Percentiles rank a stretch among this genome's conserved stretches.
phyloP scores from a whole-genome alignment of 2,329 filamentous ascomycete species.

The Neopestalotiopsis sp. region DNA sequence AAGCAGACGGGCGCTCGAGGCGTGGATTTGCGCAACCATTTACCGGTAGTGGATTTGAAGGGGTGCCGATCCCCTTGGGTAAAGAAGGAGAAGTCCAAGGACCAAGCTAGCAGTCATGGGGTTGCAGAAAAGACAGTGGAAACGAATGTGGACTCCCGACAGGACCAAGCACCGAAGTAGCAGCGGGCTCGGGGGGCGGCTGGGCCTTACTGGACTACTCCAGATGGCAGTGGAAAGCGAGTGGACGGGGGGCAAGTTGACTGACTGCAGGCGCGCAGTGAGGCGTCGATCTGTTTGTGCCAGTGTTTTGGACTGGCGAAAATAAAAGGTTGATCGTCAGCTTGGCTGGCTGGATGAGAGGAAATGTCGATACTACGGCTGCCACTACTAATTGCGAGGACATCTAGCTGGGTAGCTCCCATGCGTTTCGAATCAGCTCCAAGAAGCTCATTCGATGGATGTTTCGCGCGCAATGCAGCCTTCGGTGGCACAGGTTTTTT shows the following conservation, averaged over 20 bases:
- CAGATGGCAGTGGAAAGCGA: background rate
- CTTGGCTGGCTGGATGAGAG: background rate
- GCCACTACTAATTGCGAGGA: background rate
- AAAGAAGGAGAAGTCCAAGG: constrained; percentile 14
- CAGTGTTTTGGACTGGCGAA: background rate
- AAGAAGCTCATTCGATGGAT: constrained; percentile 13
- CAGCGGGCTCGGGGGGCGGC: background rate
- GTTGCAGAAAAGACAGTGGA: constrained; percentile 13
- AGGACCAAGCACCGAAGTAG: constrained; percentile 16
- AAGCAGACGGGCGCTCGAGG: background rate
- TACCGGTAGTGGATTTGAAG: constrained; percentile 14
- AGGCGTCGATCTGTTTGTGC: constrained; percentile 8
- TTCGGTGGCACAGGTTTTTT: background rate
- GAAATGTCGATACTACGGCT: background rate
- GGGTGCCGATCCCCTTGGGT: constrained; percentile 9
- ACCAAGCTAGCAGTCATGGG: constrained; percentile 14
- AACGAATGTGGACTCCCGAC: constrained; percentile 19
- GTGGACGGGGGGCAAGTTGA: background rate
- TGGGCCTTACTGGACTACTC: background rate
- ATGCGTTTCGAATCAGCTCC: background rate
- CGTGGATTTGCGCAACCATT: constrained; percentile 5
- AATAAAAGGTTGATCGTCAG: background rate
- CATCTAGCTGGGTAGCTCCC: background rate
- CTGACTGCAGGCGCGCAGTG: background rate
- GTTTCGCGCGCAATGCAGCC: constrained; percentile 13